These are phyloP conservation scores for Hypoxylon lienhwacheense DNA, from an alignment of 495 filamentous ascomycete species.

Conservation along the genomic window DNA sequence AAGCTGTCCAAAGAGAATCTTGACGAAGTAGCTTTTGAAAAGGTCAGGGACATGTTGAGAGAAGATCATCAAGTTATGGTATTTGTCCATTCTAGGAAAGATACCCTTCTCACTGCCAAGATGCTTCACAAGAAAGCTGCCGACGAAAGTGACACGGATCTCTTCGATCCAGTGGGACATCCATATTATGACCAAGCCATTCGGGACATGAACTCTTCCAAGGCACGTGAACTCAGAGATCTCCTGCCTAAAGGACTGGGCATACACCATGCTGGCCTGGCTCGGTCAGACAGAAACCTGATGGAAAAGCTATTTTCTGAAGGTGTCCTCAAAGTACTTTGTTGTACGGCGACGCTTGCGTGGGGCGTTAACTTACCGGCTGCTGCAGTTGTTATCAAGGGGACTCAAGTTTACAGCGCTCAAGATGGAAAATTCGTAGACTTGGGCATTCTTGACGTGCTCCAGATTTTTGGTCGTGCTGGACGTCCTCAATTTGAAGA, in stretches of 20 bases:
- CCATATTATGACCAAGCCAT: conserved; percentile 71
- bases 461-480: conserved; percentile 98
- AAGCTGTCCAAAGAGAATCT: conserved; percentile 84
- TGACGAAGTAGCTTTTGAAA: conserved; percentile 83
- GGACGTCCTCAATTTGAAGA: conserved; percentile 97
- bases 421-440: conserved; percentile 97
- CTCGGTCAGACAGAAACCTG: conserved; percentile 86
- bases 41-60: conserved; percentile 90
- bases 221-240: conserved; percentile 82
- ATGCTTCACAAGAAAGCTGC: conserved; percentile 83
- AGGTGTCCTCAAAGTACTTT: conserved; percentile 90
- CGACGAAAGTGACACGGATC: conserved; percentile 71
- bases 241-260: conserved; percentile 87
- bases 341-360: conserved; percentile 95
- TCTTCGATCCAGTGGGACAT: conserved; percentile 78
- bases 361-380: conserved; percentile 99
- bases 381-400: conserved; percentile 96
- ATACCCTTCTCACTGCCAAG: conserved; percentile 85
- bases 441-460: conserved; percentile 92
- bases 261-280: conserved; percentile 95
- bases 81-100: conserved; percentile 95
- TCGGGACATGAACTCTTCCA: conserved; percentile 78
- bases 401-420: conserved; percentile 93
- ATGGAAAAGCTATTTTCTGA: conserved; percentile 88
- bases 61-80: conserved; percentile 95